Evolutionary conservation across 2,329 filamentous ascomycete genomes (phyloP), one percentile per base, ranked within the genome.

Genomic region (Exophiala dermatitidis): DNA sequence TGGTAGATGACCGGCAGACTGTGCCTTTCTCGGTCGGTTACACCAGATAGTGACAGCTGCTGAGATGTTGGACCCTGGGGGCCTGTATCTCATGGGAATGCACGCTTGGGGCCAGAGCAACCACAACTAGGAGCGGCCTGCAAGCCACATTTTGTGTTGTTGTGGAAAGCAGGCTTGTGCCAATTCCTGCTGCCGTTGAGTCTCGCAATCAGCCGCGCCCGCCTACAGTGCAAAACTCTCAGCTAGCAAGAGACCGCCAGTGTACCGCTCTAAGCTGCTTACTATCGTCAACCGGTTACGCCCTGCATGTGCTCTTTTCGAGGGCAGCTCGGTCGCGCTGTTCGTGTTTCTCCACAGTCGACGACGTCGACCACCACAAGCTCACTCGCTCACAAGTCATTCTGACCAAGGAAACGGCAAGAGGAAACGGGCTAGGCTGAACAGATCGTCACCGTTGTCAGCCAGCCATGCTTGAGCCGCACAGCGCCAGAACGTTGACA

Each of bases 1-100:
- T 43, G 40, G 19, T 43, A 5, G 10, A 43, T 43, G 40, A 36
- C 7, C 33, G 2, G n/a, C 33, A 36, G 7, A 7, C n/a, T n/a
- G 7, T n/a, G 33, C 33, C 33, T 36, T n/a, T n/a, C n/a, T 36
- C n/a, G 33, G 33, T 19, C 19, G 33, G 40, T n/a, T 45, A 29
- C 29, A 32, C 42, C 28, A 32, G 42, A 45, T 45, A n/a, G 42
- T 45, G 42, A 45, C 42, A 32, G 42, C 42, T 45, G 42, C 42
- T 45, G 5, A 4, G 10, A 32, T 29, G 28, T 7, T 43, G 40
- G 40, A 43, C 28, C 19, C 10, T 43, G 9, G 36, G 10, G 19
- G 12, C 42, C 4, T 30, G 42, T 45, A 32, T 9, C 28, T 3
- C 42, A 32, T 31, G 29, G 32, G n/a, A 45, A 32, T 6, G 12